These are phyloP conservation scores for Tuber umbilicatum DNA, from an alignment of 495 filamentous ascomycete genomes.

Conservation along the genomic window DNA sequence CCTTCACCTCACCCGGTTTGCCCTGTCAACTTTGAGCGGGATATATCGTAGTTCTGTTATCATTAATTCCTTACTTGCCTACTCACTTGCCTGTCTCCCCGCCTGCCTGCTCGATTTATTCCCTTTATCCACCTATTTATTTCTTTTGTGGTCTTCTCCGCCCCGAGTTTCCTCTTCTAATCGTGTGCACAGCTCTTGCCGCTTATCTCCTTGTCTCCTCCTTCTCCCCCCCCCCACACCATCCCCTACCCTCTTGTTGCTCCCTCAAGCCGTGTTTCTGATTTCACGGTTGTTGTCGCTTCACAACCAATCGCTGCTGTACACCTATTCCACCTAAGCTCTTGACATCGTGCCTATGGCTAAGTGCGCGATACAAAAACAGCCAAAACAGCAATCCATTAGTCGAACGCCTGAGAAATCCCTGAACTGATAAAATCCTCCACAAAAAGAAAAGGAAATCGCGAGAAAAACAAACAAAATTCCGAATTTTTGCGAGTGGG, in stretches of 20 bases:
- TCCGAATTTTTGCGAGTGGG: neutral
- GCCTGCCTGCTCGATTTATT: neutral
- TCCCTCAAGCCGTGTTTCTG: slow-evolving; percentile 1
- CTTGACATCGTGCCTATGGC: slow-evolving; percentile 27
- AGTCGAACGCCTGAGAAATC: slow-evolving; percentile 2
- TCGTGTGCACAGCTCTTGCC: neutral
- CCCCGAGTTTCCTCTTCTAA: slow-evolving; percentile 2
- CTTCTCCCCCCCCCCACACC: neutral
- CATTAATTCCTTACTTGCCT: neutral
- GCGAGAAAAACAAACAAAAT: slow-evolving; percentile 5
- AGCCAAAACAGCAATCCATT: slow-evolving; percentile 13
- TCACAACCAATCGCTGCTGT: slow-evolving; percentile 29
- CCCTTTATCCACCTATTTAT: neutral
- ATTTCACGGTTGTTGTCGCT: slow-evolving; percentile 16
- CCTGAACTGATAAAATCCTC: slow-evolving; percentile 2
- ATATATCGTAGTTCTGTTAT: neutral
- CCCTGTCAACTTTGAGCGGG: neutral
- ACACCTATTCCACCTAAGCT: slow-evolving; percentile 21
- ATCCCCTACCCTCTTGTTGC: neutral
- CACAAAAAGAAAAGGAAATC: slow-evolving; percentile 14
- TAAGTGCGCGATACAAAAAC: slow-evolving; percentile 26
- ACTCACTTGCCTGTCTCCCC: neutral
- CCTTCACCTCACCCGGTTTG: neutral
- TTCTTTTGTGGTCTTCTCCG: neutral
- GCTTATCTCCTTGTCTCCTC: neutral